Conservation (phyloP, 768 basidiomycete species). For the Calocera cornea region DNA sequence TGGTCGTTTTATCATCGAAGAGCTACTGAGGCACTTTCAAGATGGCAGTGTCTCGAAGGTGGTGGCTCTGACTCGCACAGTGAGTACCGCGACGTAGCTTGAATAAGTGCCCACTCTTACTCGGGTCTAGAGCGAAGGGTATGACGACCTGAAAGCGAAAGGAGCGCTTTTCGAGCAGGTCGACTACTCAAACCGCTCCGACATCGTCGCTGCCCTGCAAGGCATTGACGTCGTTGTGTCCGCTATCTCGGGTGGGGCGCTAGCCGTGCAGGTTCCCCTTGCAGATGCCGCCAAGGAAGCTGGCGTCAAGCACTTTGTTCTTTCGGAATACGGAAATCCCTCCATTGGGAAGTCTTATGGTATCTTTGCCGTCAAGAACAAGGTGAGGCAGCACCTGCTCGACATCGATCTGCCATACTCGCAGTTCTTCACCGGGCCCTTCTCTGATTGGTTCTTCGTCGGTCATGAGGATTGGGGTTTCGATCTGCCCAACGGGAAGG, state of each 20-base stretch:
- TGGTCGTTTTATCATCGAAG: slow-evolving; percentile 6
- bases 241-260: slow-evolving; percentile 16
- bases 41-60: not conserved
- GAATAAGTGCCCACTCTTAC: not conserved
- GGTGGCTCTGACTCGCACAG: not conserved
- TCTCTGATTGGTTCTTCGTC: slow-evolving; percentile 4
- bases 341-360: not conserved
- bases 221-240: slow-evolving; percentile 22
- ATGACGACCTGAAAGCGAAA: not conserved
- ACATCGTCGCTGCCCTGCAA: not conserved
- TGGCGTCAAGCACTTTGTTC: slow-evolving; percentile 23
- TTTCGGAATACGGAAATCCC: slow-evolving; percentile 20
- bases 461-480: not conserved
- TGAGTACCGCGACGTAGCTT: not conserved
- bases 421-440: slow-evolving; percentile 14
- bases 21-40: not conserved
- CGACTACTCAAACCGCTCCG: not conserved
- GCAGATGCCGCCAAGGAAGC: slow-evolving; percentile 19
- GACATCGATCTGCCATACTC: slow-evolving; percentile 10
- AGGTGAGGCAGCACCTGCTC: not conserved
- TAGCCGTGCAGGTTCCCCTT: slow-evolving; percentile 14
- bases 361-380: slow-evolving; percentile 5
- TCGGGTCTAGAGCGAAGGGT: not conserved
- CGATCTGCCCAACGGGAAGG: not conserved
- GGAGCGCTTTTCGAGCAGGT: not conserved